Conservation (phyloP, 192 early-diverging fungal species). For the Podila clonocystis region DNA sequence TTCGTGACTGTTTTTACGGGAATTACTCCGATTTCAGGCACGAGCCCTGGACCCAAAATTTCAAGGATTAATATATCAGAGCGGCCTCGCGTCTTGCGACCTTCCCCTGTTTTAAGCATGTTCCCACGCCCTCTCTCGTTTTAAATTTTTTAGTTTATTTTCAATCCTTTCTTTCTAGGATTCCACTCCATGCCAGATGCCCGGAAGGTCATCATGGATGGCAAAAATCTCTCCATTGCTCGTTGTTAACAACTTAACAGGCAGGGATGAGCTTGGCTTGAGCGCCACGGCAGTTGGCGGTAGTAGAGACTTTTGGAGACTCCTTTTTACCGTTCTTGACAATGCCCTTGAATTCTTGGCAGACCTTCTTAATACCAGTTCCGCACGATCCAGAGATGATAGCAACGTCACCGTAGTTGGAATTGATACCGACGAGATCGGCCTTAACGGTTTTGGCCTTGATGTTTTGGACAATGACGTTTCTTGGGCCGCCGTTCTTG, state of each 20-base stretch:
- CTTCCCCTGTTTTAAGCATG: too few species aligned
- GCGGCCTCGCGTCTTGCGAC: too few species aligned
- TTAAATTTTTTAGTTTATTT: not conserved
- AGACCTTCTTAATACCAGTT: conserved; percentile 8
- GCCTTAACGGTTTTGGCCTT: conserved; percentile 12
- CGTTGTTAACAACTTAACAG: not conserved
- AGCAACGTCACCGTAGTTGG: conserved; percentile 14
- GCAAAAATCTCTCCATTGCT: not conserved
- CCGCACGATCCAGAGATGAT: conserved; percentile 17
- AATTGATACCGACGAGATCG: conserved; percentile 12
- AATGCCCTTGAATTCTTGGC: conserved; percentile 19
- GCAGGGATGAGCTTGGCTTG: conserved; percentile 13
- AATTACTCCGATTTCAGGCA: too few species aligned
- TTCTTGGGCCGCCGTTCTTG: conserved; percentile 15
- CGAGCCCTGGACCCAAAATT: too few species aligned
- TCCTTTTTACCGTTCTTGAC: conserved; percentile 18
- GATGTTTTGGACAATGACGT: conserved; percentile 13
- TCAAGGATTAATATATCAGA: too few species aligned
- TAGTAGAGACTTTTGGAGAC: conserved; percentile 8
- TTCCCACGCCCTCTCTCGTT: too few species aligned
- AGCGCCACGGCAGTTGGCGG: conserved; percentile 10
- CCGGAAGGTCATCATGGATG: not conserved
- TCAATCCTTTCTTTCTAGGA: not conserved
- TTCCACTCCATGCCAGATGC: not conserved
- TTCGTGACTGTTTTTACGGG: too few species aligned